Evolutionary conservation across 2,329 filamentous ascomycete species (phyloP), one percentile per base, ranked within the genome.

Genomic region (Aureobasidium sp.): DNA sequence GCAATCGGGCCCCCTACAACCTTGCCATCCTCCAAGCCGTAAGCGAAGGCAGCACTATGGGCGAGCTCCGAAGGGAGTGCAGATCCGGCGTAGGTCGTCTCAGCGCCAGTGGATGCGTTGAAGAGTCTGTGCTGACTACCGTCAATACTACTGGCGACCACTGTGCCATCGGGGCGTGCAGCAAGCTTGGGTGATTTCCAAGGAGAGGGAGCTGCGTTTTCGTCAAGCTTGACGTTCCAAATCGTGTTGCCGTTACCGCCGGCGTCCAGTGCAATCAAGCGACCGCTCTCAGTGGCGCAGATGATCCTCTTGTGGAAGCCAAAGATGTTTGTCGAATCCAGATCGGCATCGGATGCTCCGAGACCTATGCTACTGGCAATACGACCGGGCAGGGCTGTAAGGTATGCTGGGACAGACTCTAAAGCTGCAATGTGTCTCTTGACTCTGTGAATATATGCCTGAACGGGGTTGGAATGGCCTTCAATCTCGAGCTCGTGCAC

Each of bases 251-350:
- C 91, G 14, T 87, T 81, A 63, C 86, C 87, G 27, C 87, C 90
- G 37, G 87, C 85, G 73, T 96, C 87, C 22, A 99, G 78, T 3
- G 87, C 90, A 67, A 92, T 88, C 20, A 97, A 77, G 66, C 89
- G 87, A 15, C 92, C 92, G 62, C 86, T 87, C 61, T 84, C 82
- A 1, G 92, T 96, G 6, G 88, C 91, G 56, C 96, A 79, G 62
- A 97, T 80, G 6, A 92, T 83, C 36, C 93, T 78, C 75, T 96
- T 96, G 73, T 90, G 87, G 75, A 97, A 93, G 5, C 93, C 93
- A 73, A 97, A 97, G 42, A 81, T 84, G 69, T 94, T 89, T 39
- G 39, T 31, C 14, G 63, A 49, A 25, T 47, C 47, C n/a, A 37
- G 7, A 34, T 63, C 53, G 17, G 20, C 14, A 8, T 66, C 68